Percentiles rank a stretch among this genome's conserved stretches.
These are phyloP conservation scores for Malus domestica DNA, from an alignment of 306 rosid species.

Conservation along the genomic window DNA sequence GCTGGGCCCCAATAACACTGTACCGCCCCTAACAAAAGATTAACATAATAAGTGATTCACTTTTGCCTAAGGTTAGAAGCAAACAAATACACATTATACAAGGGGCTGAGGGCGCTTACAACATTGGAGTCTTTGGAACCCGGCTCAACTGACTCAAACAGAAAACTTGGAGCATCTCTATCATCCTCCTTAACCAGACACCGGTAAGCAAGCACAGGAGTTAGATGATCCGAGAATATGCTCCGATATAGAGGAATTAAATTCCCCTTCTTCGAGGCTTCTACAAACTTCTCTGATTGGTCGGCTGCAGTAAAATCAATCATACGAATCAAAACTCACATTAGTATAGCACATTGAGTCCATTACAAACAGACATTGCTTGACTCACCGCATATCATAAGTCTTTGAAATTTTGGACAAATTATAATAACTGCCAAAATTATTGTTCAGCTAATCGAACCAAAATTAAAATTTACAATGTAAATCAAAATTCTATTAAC, in stretches of 20 bases:
- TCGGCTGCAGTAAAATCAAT: conserved; percentile 40
- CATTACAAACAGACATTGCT: no score
- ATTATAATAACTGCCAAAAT: no score
- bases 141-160: conserved; percentile 84
- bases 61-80: neutral
- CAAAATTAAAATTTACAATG: neutral
- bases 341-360: neutral
- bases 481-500: neutral
- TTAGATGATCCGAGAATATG: conserved; percentile 86
- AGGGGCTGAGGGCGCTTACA: conserved; percentile 31
- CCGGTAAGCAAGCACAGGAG: conserved; percentile 94
- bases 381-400: no score
- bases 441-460: neutral
- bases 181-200: conserved; percentile 95
- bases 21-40: conserved; percentile 61
- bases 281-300: conserved; percentile 51
- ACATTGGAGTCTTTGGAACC: conserved; percentile 55
- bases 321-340: neutral
- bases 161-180: conserved; percentile 93
- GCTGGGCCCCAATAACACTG: conserved; percentile 89
- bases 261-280: conserved; percentile 81
- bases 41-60: neutral
- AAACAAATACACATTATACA: neutral
- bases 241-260: conserved; percentile 66
- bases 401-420: no score